Percentiles rank a stretch among this genome's conserved stretches.
Evolutionary conservation across 768 basidiomycete genomes (phyloP).

Genomic region (Mycena albidolilacea): DNA sequence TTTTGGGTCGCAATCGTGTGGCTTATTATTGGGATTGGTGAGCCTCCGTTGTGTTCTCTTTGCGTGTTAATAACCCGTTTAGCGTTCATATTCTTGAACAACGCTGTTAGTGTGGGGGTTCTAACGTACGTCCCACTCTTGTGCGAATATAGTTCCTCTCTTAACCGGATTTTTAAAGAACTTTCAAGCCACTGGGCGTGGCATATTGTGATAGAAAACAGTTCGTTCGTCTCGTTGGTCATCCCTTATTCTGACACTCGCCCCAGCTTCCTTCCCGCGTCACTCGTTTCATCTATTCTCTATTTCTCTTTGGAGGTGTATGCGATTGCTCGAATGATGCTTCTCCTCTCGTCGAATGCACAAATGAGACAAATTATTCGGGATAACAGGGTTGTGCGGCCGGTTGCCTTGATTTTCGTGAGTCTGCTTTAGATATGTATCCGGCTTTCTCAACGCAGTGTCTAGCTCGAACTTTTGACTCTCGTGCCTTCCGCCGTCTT

Average conservation of each 20-base stretch:
- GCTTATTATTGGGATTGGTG: slow-evolving; percentile 54
- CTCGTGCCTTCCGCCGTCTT: slow-evolving; percentile 52
- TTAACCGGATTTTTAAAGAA: slow-evolving; percentile 35
- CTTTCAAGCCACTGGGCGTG: slow-evolving; percentile 40
- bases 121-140: slow-evolving; percentile 46
- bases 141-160: not conserved
- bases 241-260: slow-evolving; percentile 1
- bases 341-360: slow-evolving; percentile 41
- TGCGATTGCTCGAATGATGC: slow-evolving; percentile 50
- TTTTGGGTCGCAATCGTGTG: slow-evolving; percentile 48
- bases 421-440: not conserved
- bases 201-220: slow-evolving; percentile 51
- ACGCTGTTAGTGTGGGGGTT: slow-evolving; percentile 55
- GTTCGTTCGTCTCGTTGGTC: slow-evolving; percentile 42
- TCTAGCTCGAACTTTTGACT: slow-evolving; percentile 56
- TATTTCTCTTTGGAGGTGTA: slow-evolving; percentile 58
- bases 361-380: slow-evolving; percentile 38
- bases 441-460: not conserved
- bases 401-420: slow-evolving; percentile 56
- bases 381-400: slow-evolving; percentile 51
- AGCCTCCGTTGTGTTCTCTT: slow-evolving; percentile 25
- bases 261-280: slow-evolving; percentile 56
- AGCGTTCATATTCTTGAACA: slow-evolving; percentile 59
- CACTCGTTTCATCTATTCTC: slow-evolving; percentile 52
- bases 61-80: not conserved